Base-by-base conservation (phyloP, 495 filamentous ascomycete genomes). In the Annulohypoxylon bovei region DNA sequence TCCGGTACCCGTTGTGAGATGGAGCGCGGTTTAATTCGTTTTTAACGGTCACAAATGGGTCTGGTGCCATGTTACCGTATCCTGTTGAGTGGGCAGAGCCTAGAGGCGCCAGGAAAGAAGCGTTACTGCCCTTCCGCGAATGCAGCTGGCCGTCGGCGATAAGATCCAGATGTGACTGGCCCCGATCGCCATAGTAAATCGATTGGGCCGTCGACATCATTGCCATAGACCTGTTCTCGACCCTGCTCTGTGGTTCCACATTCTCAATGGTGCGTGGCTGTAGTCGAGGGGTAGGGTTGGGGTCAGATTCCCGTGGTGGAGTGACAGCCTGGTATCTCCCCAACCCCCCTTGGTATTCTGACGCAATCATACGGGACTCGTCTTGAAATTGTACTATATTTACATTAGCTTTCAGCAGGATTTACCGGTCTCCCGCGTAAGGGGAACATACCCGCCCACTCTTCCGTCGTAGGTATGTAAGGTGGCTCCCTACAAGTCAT, bases 301-400 rank as follows among this genome's bases (percentile, higher is more conserved):
- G 37, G 6, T 77, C 63, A 1, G 55, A 16, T 62, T 77, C 78
- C n/a, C 67, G 68, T 4, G 78, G 75, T 12, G 76, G 72, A 7
- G 70, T 74, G 32, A 58, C 52, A 25, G 64, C 28, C 12, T 68
- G 76, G 81, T 99, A 99, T 71, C 87, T 87, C 65, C 87, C 86
- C 46, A 91, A 78, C 0, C 95, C 95, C 5, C 93, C 94, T 52
- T 90, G 86, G 78, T 99, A 99, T 78, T 97, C 93, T 0, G 92
- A 94, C 6, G 95, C 95, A 74, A 98, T 97, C 47, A 91, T 84
- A 32, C 95, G 87, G 25, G 94, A 97, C 70, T 98, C 94, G 75
- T 98, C 95, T 67, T 91, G 86, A 68, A 99, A 97, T 56, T 84
- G 73, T 5, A 90, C 88, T 88, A 60, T 9, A 20, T 27, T 59